phyloP scores from a whole-genome alignment of 768 basidiomycete genomes.

The Leccinum barrowsii region DNA sequence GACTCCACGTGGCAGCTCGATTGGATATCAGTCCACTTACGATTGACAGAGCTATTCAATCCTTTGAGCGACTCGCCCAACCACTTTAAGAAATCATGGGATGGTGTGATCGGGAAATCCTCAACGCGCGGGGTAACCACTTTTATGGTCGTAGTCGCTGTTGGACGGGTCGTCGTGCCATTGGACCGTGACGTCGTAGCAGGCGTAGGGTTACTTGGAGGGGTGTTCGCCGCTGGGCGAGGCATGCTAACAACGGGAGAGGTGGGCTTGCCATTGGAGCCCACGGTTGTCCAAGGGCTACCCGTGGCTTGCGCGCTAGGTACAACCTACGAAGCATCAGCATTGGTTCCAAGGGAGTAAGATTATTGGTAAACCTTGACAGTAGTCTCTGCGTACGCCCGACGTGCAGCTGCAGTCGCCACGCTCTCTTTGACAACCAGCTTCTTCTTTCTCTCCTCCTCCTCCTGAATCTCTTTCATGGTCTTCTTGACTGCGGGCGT shows the following conservation, averaged over 20 bases:
- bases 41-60: slow-evolving; percentile 50
- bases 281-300: slow-evolving; percentile 85
- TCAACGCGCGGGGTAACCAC: slow-evolving; percentile 44
- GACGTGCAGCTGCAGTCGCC: slow-evolving; percentile 53
- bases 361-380: slow-evolving; percentile 51
- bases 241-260: slow-evolving; percentile 27
- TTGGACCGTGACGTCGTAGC: slow-evolving; percentile 36
- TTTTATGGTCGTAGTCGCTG: slow-evolving; percentile 34
- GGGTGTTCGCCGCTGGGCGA: slow-evolving; percentile 34
- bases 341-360: background rate
- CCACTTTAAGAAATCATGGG: slow-evolving; percentile 93
- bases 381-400: slow-evolving; percentile 77
- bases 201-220: slow-evolving; percentile 26
- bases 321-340: slow-evolving; percentile 30
- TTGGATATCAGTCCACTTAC: slow-evolving; percentile 34
- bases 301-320: slow-evolving; percentile 34
- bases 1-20: slow-evolving; percentile 6
- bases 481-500: slow-evolving; percentile 71
- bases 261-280: slow-evolving; percentile 63
- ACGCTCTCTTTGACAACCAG: slow-evolving; percentile 55
- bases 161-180: slow-evolving; percentile 36
- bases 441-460: slow-evolving; percentile 87
- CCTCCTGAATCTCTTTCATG: slow-evolving; percentile 98
- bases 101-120: slow-evolving; percentile 64
- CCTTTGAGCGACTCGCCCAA: slow-evolving; percentile 80